Conservation (phyloP, 768 basidiomycete species). For the Butyriboletus loyo region DNA sequence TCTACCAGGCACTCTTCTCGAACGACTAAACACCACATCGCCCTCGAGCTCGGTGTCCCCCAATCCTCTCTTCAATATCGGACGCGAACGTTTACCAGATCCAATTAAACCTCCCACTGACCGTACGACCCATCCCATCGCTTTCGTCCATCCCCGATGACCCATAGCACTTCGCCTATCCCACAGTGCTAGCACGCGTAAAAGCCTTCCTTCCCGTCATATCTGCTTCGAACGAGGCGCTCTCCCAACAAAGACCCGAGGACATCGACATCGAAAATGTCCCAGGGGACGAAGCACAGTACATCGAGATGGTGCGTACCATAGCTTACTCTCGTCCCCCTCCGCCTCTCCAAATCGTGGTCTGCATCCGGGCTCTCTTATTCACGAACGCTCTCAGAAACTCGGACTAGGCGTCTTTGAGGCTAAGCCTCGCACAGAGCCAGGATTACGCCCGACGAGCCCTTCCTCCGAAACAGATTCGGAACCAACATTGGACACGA, state of each 20-base stretch:
- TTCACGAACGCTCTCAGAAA: slow-evolving; percentile 39
- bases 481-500: neutral
- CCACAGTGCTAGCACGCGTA: slow-evolving; percentile 59
- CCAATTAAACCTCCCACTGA: slow-evolving; percentile 44
- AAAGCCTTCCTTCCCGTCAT: slow-evolving; percentile 67
- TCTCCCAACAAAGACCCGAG: slow-evolving; percentile 47
- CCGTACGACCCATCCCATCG: slow-evolving; percentile 36
- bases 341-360: neutral
- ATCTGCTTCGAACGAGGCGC: slow-evolving; percentile 58
- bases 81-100: slow-evolving; percentile 29
- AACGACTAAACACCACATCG: slow-evolving; percentile 35
- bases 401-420: slow-evolving; percentile 65
- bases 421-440: slow-evolving; percentile 24
- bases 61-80: slow-evolving; percentile 33
- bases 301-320: slow-evolving; percentile 63
- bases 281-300: slow-evolving; percentile 41
- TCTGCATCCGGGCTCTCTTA: neutral
- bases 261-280: slow-evolving; percentile 73
- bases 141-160: slow-evolving; percentile 2
- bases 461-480: slow-evolving; percentile 13
- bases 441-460: slow-evolving; percentile 4
- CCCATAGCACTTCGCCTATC: neutral
- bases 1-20: slow-evolving; percentile 39
- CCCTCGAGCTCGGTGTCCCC: slow-evolving; percentile 12
- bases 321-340: neutral